Conservation (phyloP, 108 stramenopile genomes). For the Epithemia pelagica region DNA sequence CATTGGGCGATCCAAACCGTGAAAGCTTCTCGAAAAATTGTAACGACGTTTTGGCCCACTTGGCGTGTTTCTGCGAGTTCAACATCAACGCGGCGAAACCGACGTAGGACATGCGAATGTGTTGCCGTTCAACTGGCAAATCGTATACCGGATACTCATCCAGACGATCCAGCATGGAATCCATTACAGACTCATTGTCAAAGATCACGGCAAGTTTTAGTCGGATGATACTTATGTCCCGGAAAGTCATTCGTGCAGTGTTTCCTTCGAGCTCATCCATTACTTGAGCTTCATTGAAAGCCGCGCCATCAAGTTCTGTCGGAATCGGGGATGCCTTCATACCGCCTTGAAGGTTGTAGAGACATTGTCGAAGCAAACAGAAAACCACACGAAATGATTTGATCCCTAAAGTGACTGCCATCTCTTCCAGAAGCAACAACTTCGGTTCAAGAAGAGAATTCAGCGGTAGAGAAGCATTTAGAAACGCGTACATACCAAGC, state of each 20-base stretch:
- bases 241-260: neutral
- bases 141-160: conserved; percentile 23
- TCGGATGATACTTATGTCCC: conserved; percentile 4
- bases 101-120: conserved; percentile 16
- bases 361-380: neutral
- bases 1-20: conserved; percentile 19
- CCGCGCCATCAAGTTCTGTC: neutral
- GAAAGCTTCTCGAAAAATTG: conserved; percentile 12
- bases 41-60: neutral
- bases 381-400: neutral
- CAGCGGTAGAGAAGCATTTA: conserved; percentile 14
- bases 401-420: neutral
- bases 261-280: neutral
- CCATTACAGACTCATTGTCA: conserved; percentile 19
- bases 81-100: conserved; percentile 22
- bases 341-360: neutral
- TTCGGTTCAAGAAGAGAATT: conserved; percentile 21
- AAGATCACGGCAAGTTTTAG: conserved; percentile 29
- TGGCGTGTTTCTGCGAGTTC: neutral
- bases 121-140: conserved; percentile 12
- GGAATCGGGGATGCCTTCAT: neutral
- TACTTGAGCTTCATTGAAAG: neutral
- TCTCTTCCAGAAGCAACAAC: conserved; percentile 19
- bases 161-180: conserved; percentile 18
- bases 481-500: conserved; percentile 8